Percentiles rank a stretch among this genome's conserved stretches.
Conservation (phyloP, 163 green algal genomes). For the Chloromonas sp. region DNA sequence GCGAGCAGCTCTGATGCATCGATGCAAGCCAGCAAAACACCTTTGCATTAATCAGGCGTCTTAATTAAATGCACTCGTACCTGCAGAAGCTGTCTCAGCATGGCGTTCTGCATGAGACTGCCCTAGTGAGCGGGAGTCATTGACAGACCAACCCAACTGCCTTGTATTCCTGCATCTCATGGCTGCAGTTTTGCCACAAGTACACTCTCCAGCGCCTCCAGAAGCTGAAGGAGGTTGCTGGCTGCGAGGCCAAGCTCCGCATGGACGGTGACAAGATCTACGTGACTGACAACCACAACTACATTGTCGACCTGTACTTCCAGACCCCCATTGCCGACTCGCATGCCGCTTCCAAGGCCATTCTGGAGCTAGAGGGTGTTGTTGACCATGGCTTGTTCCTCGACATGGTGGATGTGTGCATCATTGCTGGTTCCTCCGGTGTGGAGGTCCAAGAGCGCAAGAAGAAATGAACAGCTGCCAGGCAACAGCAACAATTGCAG, state of each 20-base stretch:
- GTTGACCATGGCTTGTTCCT: conserved; percentile 96
- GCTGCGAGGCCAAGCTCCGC: conserved; percentile 80
- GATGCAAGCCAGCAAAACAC: neutral
- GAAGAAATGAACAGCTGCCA: conserved; percentile 7
- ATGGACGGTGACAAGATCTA: conserved; percentile 93
- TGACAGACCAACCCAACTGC: too few species aligned
- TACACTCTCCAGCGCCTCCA: conserved; percentile 80
- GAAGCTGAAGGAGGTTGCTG: conserved; percentile 65
- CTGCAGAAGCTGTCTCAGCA: too few species aligned
- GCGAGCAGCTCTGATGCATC: neutral
- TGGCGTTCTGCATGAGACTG: too few species aligned
- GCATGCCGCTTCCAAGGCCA: conserved; percentile 66
- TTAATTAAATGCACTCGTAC: too few species aligned
- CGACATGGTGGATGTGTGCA: conserved; percentile 77
- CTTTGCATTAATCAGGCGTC: neutral
- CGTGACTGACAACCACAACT: conserved; percentile 99
- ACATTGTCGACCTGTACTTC: conserved; percentile 99
- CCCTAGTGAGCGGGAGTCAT: too few species aligned
- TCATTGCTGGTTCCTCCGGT: conserved; percentile 70
- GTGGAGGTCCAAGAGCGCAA: conserved; percentile 51
- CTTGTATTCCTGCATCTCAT: neutral
- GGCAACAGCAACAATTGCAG: too few species aligned
- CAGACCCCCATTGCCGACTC: conserved; percentile 70
- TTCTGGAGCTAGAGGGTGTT: conserved; percentile 79
- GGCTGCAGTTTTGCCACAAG: conserved; percentile 91